A percentile compares a stretch with the other conserved stretches of the same genome.
These are phyloP conservation scores for Cladosporium sphaerospermum DNA, from an alignment of 2,329 filamentous ascomycete species.

Conservation along the genomic window DNA sequence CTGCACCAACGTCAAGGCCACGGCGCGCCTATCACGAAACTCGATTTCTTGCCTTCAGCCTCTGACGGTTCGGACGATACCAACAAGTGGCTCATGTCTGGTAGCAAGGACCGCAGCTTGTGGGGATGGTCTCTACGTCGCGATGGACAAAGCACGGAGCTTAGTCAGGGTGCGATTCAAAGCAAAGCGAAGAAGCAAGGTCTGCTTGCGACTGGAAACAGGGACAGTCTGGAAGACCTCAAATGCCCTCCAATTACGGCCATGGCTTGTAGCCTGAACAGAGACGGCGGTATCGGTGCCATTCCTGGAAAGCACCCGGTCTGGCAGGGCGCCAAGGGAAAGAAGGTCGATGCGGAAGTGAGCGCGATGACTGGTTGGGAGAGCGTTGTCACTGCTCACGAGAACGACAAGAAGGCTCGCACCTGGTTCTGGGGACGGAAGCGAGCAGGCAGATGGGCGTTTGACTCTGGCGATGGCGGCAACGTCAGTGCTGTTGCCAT, in stretches of 20 bases:
- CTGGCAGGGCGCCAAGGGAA: slow-evolving; percentile 71
- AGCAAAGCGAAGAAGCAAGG: slow-evolving; percentile 85
- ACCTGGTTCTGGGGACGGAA: slow-evolving; percentile 99
- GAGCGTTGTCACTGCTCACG: slow-evolving; percentile 89
- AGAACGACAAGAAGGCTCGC: slow-evolving; percentile 73
- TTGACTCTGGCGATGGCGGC: slow-evolving; percentile 77
- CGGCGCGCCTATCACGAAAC: slow-evolving; percentile 72
- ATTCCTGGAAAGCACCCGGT: slow-evolving; percentile 70
- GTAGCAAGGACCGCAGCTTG: slow-evolving; percentile 80
- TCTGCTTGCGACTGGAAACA: slow-evolving; percentile 45
- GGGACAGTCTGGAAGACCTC: slow-evolving; percentile 50
- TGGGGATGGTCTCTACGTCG: slow-evolving; percentile 95
- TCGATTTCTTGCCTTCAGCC: slow-evolving; percentile 79
- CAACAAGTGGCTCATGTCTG: slow-evolving; percentile 91
- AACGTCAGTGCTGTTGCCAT: slow-evolving; percentile 79
- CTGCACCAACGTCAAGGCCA: slow-evolving; percentile 85
- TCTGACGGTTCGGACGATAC: slow-evolving; percentile 83
- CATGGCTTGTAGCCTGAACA: slow-evolving; percentile 84
- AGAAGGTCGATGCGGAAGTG: slow-evolving; percentile 63
- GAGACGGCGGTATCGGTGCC: slow-evolving; percentile 88
- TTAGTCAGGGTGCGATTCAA: slow-evolving; percentile 83
- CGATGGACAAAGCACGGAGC: slow-evolving; percentile 86
- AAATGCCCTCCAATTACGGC: slow-evolving; percentile 90
- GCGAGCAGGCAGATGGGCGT: slow-evolving; percentile 85
- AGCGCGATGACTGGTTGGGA: slow-evolving; percentile 89